phyloP scores from a whole-genome alignment of 495 filamentous ascomycete species.

The Xylaria nigripes region DNA sequence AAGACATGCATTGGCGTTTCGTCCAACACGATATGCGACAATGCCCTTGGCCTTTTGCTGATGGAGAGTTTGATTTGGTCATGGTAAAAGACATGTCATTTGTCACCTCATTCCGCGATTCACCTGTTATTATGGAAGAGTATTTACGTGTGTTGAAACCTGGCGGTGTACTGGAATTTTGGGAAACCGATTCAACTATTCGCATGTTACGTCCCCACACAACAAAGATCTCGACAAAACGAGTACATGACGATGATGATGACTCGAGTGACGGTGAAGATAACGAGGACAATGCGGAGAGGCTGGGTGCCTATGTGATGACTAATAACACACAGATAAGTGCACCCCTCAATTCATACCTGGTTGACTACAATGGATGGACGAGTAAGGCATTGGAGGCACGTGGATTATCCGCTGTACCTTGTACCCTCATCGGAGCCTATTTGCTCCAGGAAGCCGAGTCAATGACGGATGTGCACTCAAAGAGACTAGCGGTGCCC shows the following conservation, averaged over 20 bases:
- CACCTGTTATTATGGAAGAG: conserved; percentile 62
- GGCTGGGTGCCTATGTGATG: conserved; percentile 71
- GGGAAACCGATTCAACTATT: conserved; percentile 74
- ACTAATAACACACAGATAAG: conserved; percentile 75
- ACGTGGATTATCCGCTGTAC: conserved; percentile 61
- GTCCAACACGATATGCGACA: conserved; percentile 78
- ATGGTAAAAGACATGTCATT: conserved; percentile 83
- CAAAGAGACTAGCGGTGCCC: conserved; percentile 73
- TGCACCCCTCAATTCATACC: conserved; percentile 66
- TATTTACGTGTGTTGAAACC: conserved; percentile 67
- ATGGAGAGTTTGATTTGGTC: conserved; percentile 80
- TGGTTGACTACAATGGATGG: conserved; percentile 82
- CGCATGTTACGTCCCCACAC: conserved; percentile 71
- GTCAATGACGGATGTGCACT: conserved; percentile 57
- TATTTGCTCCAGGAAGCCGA: conserved; percentile 75
- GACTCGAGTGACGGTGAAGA: conserved; percentile 36
- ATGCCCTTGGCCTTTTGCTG: conserved; percentile 67
- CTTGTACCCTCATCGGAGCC: conserved; percentile 72
- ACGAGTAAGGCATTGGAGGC: conserved; percentile 65
- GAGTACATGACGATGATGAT: conserved; percentile 36
- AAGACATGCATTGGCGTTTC: conserved; percentile 79
- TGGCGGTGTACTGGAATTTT: conserved; percentile 77
- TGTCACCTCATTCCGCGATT: conserved; percentile 53
- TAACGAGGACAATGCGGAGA: conserved; percentile 53
- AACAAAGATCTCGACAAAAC: conserved; percentile 43